Percentiles rank a stretch among this genome's conserved stretches.
Conservation (phyloP, 2,329 filamentous ascomycete species). For the Pseudopithomyces chartarum region DNA sequence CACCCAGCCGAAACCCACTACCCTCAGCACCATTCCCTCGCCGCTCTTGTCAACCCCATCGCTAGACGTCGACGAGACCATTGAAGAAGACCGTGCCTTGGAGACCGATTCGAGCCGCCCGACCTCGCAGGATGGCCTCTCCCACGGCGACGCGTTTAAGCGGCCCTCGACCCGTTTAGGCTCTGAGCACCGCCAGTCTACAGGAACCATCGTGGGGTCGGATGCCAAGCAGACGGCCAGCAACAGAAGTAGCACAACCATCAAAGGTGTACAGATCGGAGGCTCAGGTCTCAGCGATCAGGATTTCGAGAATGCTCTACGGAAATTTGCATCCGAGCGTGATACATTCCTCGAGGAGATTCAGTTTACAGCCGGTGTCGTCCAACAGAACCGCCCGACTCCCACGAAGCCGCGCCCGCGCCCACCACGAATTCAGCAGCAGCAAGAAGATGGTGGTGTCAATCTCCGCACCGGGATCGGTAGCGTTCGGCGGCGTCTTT, state of each 20-base stretch:
- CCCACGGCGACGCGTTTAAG: slow-evolving; percentile 42
- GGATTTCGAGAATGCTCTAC: slow-evolving; percentile 90
- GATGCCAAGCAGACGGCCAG: slow-evolving; percentile 58
- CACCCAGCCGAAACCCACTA: slow-evolving; percentile 36
- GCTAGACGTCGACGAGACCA: slow-evolving; percentile 57
- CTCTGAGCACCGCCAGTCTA: slow-evolving; percentile 56
- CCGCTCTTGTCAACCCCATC: slow-evolving; percentile 34
- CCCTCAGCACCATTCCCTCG: slow-evolving; percentile 30
- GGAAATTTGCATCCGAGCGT: slow-evolving; percentile 94
- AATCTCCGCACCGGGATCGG: slow-evolving; percentile 69
- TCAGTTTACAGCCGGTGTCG: slow-evolving; percentile 81
- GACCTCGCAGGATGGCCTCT: slow-evolving; percentile 50
- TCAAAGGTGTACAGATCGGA: slow-evolving; percentile 54
- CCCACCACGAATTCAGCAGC: slow-evolving; percentile 70
- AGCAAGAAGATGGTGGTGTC: slow-evolving; percentile 58
- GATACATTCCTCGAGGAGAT: slow-evolving; percentile 93
- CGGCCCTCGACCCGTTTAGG: slow-evolving; percentile 49
- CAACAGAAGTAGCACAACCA: slow-evolving; percentile 68
- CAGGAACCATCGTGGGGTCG: slow-evolving; percentile 53
- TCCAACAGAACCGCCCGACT: slow-evolving; percentile 50
- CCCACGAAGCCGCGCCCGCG: slow-evolving; percentile 74
- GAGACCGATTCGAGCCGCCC: slow-evolving; percentile 57
- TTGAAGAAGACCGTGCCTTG: slow-evolving; percentile 63
- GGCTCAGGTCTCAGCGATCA: slow-evolving; percentile 66
- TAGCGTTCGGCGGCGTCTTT: slow-evolving; percentile 89